Evolutionary conservation across 768 basidiomycete species (phyloP).

Genomic region (Piloderma croceum): DNA sequence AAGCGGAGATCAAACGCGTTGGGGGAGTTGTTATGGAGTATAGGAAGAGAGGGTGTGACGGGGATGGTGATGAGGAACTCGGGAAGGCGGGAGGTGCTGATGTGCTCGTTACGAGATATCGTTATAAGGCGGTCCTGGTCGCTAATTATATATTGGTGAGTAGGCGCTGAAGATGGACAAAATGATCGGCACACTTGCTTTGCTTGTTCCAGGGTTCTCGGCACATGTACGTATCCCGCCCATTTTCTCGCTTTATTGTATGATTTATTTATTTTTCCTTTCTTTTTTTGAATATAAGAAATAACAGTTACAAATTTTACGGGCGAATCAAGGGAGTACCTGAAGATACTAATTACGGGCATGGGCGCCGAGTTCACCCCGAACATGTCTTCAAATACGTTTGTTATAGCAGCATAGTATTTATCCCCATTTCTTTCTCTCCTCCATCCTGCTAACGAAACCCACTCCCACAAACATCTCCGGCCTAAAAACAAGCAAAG

Average conservation of each 20-base stretch:
- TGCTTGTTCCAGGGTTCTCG: slow-evolving; percentile 66
- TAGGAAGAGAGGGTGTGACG: slow-evolving; percentile 18
- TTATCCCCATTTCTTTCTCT: no score
- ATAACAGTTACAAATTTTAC: slow-evolving; percentile 89
- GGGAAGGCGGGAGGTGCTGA: slow-evolving; percentile 51
- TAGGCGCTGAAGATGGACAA: no score
- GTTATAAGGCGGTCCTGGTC: slow-evolving; percentile 68
- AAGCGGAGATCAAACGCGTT: slow-evolving; percentile 51
- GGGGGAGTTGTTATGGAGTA: slow-evolving; percentile 46
- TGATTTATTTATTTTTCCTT: no score
- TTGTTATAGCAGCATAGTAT: slow-evolving; percentile 83
- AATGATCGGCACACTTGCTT: slow-evolving; percentile 74
- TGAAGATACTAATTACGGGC: slow-evolving; percentile 71
- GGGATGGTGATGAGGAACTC: slow-evolving; percentile 33
- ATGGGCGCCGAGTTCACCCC: slow-evolving; percentile 82
- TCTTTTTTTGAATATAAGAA: no score
- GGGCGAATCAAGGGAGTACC: slow-evolving; percentile 79
- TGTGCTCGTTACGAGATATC: slow-evolving; percentile 63
- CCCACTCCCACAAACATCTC: no score
- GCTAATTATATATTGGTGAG: slow-evolving; percentile 63
- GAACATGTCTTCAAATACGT: slow-evolving; percentile 75
- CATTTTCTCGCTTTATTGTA: no score
- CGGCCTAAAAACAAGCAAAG: no score
- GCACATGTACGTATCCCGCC: slow-evolving; percentile 62
- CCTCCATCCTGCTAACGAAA: no score